Base-by-base conservation (phyloP, 2,329 filamentous ascomycete genomes). In the Plectosphaerella sp. region DNA sequence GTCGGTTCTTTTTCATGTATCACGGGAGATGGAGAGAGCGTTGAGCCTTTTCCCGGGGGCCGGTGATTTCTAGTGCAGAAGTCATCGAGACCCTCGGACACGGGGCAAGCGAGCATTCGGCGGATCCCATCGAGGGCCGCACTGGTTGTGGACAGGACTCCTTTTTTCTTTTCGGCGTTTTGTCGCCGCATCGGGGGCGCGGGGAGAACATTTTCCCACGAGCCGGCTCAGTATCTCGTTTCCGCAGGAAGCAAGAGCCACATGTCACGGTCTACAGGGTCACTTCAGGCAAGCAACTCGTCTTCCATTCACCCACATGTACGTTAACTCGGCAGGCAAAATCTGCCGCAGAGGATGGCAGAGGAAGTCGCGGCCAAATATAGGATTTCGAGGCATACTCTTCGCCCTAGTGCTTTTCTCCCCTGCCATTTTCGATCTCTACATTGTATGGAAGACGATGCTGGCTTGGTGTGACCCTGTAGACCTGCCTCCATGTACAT, bases 271-370 rank as follows among this genome's bases (percentile, higher is more conserved):
- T 64, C 65, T 60, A 54, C 56, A 68, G 62, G 69, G 67, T 72
- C 69, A 77, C 71, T 72, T 75, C 77, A 82, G 80, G 80, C 81
- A 82, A 79, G 80, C 79, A 83, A 83, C 82, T 85, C 82, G 80
- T 85, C 82, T 83, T 86, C 81, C 76, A 78, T 74, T 68, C 62
- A 63, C 64, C 71, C 71, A 73, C 70, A 82, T 86, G 83, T 86
- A 86, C 77, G 82, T 85, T 86, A 86, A 84, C 74, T 69, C 64
- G 63, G 52, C 70, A 67, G 59, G 62, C 66, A 65, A 33, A 58
- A 53, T 52, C 57, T 57, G 56, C 54, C 56, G 59, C 56, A 58
- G 59, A 60, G 57, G 62, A 57, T 58, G 58, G 59, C 59, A 59
- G 70, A 69, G 69, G 69, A 46, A 52, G 45, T 33, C 28, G 49